Conservation (phyloP, 345 rosid species). For the Acer yangbiense region DNA sequence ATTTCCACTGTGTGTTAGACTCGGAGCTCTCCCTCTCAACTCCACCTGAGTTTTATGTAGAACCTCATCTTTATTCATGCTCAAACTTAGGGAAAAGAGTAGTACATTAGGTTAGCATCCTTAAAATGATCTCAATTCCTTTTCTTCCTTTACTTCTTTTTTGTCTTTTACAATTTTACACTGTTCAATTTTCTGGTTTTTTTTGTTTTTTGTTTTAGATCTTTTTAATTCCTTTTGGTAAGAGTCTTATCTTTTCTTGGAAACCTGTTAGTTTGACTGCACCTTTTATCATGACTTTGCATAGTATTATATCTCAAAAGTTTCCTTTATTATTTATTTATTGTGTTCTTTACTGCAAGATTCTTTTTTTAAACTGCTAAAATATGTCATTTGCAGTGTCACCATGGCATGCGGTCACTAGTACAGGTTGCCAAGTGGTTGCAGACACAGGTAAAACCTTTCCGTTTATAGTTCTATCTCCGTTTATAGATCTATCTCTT, state of each 20-base stretch:
- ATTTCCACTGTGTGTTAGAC: neutral
- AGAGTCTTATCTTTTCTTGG: neutral
- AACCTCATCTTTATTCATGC: neutral
- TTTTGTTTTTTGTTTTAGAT: too few species aligned
- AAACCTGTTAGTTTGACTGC: neutral
- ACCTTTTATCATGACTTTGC: neutral
- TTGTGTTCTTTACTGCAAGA: neutral
- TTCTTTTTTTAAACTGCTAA: neutral
- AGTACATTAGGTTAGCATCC: neutral
- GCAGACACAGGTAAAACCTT: conserved; percentile 66
- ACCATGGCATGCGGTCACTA: conserved; percentile 80
- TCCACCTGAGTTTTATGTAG: neutral
- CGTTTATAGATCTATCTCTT: too few species aligned
- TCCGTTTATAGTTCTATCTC: neutral
- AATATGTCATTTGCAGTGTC: conserved; percentile 58
- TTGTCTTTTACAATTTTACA: neutral
- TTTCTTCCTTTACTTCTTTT: neutral
- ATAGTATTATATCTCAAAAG: neutral
- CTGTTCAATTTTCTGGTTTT: neutral
- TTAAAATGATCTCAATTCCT: neutral
- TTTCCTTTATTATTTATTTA: neutral
- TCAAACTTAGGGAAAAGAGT: neutral
- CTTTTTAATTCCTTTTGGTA: neutral
- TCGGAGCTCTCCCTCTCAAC: neutral
- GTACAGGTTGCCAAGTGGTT: conserved; percentile 81